These are phyloP conservation scores for Globisporangium middletonii DNA, from an alignment of 352 stramenopile species.

Conservation along the genomic window DNA sequence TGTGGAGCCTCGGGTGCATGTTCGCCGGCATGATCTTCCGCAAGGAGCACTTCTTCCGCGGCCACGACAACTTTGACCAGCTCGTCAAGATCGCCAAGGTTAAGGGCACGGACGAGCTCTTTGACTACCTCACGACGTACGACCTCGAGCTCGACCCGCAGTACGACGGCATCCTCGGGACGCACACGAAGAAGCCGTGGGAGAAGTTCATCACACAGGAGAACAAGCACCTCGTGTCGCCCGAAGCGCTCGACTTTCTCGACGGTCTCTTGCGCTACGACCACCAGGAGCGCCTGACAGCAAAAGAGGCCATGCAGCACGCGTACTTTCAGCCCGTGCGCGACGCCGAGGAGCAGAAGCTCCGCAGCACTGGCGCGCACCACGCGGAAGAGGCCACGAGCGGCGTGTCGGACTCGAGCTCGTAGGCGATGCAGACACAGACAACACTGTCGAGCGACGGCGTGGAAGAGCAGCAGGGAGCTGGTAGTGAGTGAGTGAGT, in stretches of 20 bases:
- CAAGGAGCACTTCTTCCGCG: constrained; percentile 99
- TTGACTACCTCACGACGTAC: constrained; percentile 98
- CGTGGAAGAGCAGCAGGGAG: too few relatives aligned
- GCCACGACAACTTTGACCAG: constrained; percentile 99
- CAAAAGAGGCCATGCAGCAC: constrained; percentile 98
- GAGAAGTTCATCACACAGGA: constrained; percentile 97
- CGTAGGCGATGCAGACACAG: constrained; percentile 19
- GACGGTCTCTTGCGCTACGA: constrained; percentile 86
- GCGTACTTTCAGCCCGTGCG: constrained; percentile 96
- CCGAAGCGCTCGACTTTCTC: constrained; percentile 96
- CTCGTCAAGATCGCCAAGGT: constrained; percentile 99
- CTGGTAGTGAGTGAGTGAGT: too few relatives aligned
- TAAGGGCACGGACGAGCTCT: constrained; percentile 97
- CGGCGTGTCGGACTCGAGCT: constrained; percentile 59
- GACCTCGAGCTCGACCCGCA: constrained; percentile 97
- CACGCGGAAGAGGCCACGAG: constrained; percentile 68
- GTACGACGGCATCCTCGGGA: constrained; percentile 97
- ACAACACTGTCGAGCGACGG: too few relatives aligned
- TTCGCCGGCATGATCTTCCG: constrained; percentile 99
- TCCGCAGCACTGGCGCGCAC: constrained; percentile 21
- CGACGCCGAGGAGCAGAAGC: constrained; percentile 57
- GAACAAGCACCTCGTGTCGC: constrained; percentile 89
- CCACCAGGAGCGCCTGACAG: constrained; percentile 96
- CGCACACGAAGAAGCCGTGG: constrained; percentile 98
- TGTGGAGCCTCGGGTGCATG: constrained; percentile 95